Conservation (phyloP, 768 basidiomycete genomes). For the Boletus reticulatus region DNA sequence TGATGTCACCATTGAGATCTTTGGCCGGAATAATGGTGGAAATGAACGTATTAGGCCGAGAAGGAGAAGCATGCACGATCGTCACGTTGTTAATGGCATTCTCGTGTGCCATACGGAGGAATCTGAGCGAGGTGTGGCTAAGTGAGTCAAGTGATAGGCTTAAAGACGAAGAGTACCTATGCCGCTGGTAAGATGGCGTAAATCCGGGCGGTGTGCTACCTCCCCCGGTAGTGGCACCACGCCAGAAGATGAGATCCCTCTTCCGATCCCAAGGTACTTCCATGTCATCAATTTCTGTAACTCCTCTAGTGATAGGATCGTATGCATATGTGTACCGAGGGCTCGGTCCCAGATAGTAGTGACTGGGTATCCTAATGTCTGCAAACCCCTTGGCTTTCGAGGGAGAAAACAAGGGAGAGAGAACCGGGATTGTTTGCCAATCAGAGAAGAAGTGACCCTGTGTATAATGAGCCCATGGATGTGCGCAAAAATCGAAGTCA, state of each 20-base stretch:
- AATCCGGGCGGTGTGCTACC: constrained; percentile 87
- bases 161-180: constrained; percentile 48
- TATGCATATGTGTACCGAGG: constrained; percentile 87
- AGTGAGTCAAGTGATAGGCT: constrained; percentile 1
- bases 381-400: constrained; percentile 81
- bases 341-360: constrained; percentile 91
- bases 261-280: constrained; percentile 90
- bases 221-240: constrained; percentile 95
- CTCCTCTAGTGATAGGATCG: constrained; percentile 65
- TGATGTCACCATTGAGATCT: constrained; percentile 71
- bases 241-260: constrained; percentile 86
- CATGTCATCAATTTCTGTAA: constrained; percentile 79
- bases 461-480: constrained; percentile 79
- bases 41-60: constrained; percentile 52
- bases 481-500: constrained; percentile 71
- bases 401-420: constrained; percentile 95
- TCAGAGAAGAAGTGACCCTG: constrained; percentile 99
- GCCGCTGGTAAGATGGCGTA: constrained; percentile 79
- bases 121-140: constrained; percentile 31
- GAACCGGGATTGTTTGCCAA: constrained; percentile 81
- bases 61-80: constrained; percentile 69
- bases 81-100: constrained; percentile 47
- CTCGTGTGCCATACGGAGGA: constrained; percentile 77
- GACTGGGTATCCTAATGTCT: constrained; percentile 93
- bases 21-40: constrained; percentile 58